phyloP scores from a whole-genome alignment of 1,139 yeast species.

The Lodderomyces beijingensis region DNA sequence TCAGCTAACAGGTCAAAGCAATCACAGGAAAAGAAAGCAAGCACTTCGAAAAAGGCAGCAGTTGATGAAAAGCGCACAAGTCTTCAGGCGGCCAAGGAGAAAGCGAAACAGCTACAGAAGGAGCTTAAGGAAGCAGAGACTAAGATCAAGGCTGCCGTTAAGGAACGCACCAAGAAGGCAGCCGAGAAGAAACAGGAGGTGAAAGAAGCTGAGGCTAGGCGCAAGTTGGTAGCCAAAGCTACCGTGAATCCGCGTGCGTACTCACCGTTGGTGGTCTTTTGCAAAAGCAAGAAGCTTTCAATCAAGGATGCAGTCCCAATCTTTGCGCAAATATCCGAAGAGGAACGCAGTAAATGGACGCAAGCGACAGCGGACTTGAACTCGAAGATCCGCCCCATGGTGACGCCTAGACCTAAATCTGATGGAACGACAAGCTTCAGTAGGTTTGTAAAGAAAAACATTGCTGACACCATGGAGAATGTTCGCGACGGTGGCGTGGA shows the following conservation, averaged over 20 bases:
- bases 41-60: too few relatives aligned
- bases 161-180: neutral
- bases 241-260: slow-evolving; percentile 5
- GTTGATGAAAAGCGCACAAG: too few relatives aligned
- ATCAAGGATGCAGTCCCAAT: slow-evolving; percentile 7
- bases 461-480: too few relatives aligned
- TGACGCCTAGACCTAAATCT: slow-evolving; percentile 37
- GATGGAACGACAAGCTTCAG: slow-evolving; percentile 30
- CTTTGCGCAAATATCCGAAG: slow-evolving; percentile 15
- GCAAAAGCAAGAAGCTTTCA: slow-evolving; percentile 17
- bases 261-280: slow-evolving; percentile 4
- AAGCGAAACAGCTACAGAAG: neutral
- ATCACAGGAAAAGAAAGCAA: too few relatives aligned
- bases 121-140: neutral
- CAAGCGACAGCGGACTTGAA: slow-evolving; percentile 26
- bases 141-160: too few relatives aligned
- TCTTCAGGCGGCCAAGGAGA: neutral
- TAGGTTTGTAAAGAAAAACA: slow-evolving; percentile 27
- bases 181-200: neutral
- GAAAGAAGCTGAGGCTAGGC: neutral
- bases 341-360: slow-evolving; percentile 24
- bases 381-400: slow-evolving; percentile 21
- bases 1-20: too few relatives aligned
- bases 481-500: too few relatives aligned
- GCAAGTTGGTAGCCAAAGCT: slow-evolving; percentile 9